Evolutionary conservation across 1,139 yeast species (phyloP).

Genomic region (Sugiyamaella sp.): DNA sequence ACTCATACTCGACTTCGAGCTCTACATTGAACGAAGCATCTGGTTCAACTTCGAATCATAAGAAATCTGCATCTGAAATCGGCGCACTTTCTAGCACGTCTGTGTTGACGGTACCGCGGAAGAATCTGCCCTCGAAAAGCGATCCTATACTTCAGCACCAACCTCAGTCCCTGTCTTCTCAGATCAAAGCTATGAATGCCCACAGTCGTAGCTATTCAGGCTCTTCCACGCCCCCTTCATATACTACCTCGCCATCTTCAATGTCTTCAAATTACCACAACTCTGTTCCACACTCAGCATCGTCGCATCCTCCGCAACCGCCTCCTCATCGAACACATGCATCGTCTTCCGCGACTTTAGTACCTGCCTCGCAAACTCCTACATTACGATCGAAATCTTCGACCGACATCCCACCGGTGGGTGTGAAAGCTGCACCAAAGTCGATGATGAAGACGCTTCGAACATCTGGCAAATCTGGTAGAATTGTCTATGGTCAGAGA

Average conservation of each 20-base stretch:
- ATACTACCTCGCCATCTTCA: constrained; percentile 12
- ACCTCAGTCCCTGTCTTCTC: not conserved
- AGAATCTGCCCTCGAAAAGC: constrained; percentile 19
- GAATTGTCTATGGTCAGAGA: constrained; percentile 26
- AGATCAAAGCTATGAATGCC: constrained; percentile 4
- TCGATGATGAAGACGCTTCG: constrained; percentile 33
- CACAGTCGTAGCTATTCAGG: constrained; percentile 2
- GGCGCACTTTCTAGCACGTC: not conserved
- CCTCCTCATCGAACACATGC: constrained; percentile 16
- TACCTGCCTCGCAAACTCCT: constrained; percentile 11
- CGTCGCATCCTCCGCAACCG: constrained; percentile 13
- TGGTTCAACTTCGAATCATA: constrained; percentile 12
- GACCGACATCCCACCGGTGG: constrained; percentile 19
- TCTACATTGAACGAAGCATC: constrained; percentile 13
- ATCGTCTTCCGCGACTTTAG: constrained; percentile 11
- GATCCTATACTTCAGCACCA: constrained; percentile 12
- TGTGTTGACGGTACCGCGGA: constrained; percentile 17
- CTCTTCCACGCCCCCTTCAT: constrained; percentile 8
- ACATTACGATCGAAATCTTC: constrained; percentile 22
- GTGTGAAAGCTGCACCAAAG: constrained; percentile 18
- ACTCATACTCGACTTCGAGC: constrained; percentile 18
- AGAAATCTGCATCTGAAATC: constrained; percentile 13
- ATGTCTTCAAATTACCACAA: not conserved
- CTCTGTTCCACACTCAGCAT: constrained; percentile 4
- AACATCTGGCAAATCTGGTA: constrained; percentile 29